Evolutionary conservation across 2,329 filamentous ascomycete genomes (phyloP).

Genomic region (Botrytis cinerea): DNA sequence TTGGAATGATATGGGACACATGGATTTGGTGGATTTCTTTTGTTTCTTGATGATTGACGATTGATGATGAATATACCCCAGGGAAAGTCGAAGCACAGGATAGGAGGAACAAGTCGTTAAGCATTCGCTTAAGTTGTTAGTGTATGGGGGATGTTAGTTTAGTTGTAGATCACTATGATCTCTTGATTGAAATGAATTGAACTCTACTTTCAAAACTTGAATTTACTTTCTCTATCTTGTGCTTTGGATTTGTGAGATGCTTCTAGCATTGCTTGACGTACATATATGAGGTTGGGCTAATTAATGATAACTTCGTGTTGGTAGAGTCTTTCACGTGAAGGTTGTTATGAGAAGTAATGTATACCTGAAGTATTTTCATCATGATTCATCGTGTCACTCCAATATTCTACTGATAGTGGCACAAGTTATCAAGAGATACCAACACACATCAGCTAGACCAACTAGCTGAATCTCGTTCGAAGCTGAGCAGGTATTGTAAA

Average conservation of each 20-base stretch:
- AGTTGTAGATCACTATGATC: background rate
- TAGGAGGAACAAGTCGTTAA: background rate
- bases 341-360: background rate
- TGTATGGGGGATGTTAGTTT: background rate
- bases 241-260: background rate
- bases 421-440: background rate
- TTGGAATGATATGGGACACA: background rate
- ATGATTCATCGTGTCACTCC: background rate
- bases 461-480: background rate
- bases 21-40: background rate
- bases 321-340: background rate
- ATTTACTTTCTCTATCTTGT: background rate
- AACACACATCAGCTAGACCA: background rate
- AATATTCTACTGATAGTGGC: background rate
- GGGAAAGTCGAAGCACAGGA: background rate
- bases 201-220: background rate
- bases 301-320: background rate
- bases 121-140: slow-evolving; percentile 5
- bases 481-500: background rate
- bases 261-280: background rate
- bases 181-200: background rate
- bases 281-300: background rate
- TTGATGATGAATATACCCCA: slow-evolving; percentile 22
- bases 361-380: background rate
- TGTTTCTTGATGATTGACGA: background rate